Percentiles rank a stretch among this genome's conserved stretches.
Evolutionary conservation across 2,329 filamentous ascomycete genomes (phyloP).

Genomic region (Tolypocladium amazonense): DNA sequence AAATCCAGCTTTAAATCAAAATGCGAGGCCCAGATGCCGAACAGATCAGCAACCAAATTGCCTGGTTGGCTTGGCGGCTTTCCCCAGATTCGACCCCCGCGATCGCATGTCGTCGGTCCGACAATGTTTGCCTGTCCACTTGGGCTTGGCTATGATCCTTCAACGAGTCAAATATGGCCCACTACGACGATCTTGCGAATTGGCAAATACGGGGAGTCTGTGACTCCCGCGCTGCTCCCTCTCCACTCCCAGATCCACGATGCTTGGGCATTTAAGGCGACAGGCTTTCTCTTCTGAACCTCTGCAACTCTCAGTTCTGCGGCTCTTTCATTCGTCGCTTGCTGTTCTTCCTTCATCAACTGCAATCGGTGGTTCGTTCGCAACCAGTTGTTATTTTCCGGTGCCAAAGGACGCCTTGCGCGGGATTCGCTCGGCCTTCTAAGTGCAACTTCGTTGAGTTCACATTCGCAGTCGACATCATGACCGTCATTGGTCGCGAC

Average conservation of each 20-base stretch:
- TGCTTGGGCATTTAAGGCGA: background rate
- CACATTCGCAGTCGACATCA: conserved; percentile 2
- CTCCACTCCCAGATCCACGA: background rate
- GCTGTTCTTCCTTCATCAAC: background rate
- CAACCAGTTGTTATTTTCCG: background rate
- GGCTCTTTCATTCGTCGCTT: background rate
- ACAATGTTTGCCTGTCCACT: background rate
- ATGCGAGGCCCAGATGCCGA: background rate
- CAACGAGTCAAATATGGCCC: background rate
- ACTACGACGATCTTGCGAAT: background rate
- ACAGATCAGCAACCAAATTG: background rate
- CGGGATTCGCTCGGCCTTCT: too few species aligned
- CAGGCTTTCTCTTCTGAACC: background rate
- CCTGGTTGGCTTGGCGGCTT: background rate
- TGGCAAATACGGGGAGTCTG: background rate
- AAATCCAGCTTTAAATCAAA: too few species aligned
- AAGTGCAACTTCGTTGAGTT: background rate
- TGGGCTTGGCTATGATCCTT: background rate
- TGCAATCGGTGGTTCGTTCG: background rate
- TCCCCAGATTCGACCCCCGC: background rate
- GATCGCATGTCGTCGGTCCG: background rate
- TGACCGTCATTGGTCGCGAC: conserved; percentile 12
- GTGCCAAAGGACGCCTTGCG: background rate
- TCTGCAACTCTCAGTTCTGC: background rate
- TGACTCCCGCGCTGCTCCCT: background rate